Conservation (phyloP, 306 rosid species). For the Pyrus bretschneideri region DNA sequence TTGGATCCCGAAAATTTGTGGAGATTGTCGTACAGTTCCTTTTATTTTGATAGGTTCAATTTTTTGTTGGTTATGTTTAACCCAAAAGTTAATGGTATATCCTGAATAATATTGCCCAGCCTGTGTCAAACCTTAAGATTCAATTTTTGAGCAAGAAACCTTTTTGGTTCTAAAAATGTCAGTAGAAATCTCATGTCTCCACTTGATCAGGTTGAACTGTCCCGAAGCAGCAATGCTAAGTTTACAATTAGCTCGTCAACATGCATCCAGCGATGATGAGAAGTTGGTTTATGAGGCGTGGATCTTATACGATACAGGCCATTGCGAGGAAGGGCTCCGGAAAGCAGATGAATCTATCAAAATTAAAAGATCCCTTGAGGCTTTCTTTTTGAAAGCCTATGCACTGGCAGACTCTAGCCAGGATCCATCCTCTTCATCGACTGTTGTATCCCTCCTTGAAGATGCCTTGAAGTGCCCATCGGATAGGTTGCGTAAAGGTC, state of each 20-base stretch:
- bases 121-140: not conserved
- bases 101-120: not conserved
- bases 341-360: slow-evolving; percentile 86
- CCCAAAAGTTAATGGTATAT: not conserved
- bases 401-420: slow-evolving; percentile 83
- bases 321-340: slow-evolving; percentile 82
- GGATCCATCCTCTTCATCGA: slow-evolving; percentile 62
- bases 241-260: slow-evolving; percentile 82
- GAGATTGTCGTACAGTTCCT: not conserved
- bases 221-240: slow-evolving; percentile 88
- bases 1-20: not conserved
- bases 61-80: not conserved
- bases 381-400: slow-evolving; percentile 85
- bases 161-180: not conserved
- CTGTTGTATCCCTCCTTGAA: slow-evolving; percentile 76
- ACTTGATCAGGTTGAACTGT: slow-evolving; percentile 68
- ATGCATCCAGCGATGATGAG: slow-evolving; percentile 79
- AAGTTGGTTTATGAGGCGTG: slow-evolving; percentile 84
- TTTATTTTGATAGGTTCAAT: not conserved
- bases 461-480: slow-evolving; percentile 92
- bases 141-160: not conserved
- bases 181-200: slow-evolving; percentile 14
- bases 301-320: slow-evolving; percentile 90
- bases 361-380: slow-evolving; percentile 83
- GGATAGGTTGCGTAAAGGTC: slow-evolving; percentile 91